These are phyloP conservation scores for Hypocreales sp. DNA, from an alignment of 2,329 filamentous ascomycete species.

Conservation along the genomic window DNA sequence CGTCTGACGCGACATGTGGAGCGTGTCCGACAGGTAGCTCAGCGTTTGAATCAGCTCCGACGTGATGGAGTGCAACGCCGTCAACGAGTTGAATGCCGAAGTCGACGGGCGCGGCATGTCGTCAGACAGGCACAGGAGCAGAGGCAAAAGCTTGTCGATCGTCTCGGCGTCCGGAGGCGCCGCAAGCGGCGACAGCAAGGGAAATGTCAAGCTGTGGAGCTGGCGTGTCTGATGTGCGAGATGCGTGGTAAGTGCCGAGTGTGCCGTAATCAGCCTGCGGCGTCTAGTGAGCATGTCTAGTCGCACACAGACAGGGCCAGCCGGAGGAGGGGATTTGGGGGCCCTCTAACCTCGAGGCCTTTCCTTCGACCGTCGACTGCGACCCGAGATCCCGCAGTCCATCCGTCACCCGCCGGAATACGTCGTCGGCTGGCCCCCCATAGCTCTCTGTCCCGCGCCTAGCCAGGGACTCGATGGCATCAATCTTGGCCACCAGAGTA, in stretches of 20 bases:
- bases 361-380: constrained; percentile 56
- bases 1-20: constrained; percentile 88
- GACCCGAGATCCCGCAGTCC: constrained; percentile 57
- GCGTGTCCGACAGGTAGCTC: constrained; percentile 72
- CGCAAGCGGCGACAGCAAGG: constrained; percentile 52
- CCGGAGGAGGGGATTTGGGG: no score
- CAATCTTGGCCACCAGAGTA: constrained; percentile 52
- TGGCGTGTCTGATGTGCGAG: constrained; percentile 61
- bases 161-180: constrained; percentile 46
- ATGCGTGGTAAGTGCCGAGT: constrained; percentile 60
- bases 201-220: constrained; percentile 57
- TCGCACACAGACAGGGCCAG: no score
- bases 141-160: constrained; percentile 53
- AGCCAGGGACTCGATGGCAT: constrained; percentile 56
- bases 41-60: constrained; percentile 64
- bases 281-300: constrained; percentile 6
- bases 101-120: constrained; percentile 51
- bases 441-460: constrained; percentile 50
- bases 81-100: constrained; percentile 47
- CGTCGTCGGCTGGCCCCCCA: constrained; percentile 47
- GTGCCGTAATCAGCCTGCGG: constrained; percentile 62
- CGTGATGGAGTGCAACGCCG: constrained; percentile 54
- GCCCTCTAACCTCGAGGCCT: constrained; percentile 45
- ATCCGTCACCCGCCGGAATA: constrained; percentile 54
- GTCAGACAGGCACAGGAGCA: constrained; percentile 49